These are phyloP conservation scores for Rhizopogon vinicolor DNA, from an alignment of 768 basidiomycete genomes.

Conservation along the genomic window DNA sequence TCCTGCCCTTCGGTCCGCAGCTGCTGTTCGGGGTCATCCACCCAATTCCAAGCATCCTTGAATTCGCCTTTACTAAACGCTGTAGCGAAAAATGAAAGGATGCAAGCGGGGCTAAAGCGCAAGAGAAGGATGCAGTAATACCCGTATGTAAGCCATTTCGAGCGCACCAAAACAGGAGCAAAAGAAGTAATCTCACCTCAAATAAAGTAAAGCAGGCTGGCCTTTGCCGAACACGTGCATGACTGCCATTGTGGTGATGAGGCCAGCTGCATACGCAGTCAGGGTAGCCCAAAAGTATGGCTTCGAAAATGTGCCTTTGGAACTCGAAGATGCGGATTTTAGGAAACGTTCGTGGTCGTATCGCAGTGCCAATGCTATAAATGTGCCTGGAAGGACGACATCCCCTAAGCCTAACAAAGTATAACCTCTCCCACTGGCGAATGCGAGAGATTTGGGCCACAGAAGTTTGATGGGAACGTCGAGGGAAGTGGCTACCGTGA, in stretches of 20 bases:
- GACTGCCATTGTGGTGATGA: constrained; percentile 73
- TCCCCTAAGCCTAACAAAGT: constrained; percentile 94
- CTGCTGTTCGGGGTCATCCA: constrained; percentile 41
- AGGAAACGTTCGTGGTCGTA: constrained; percentile 62
- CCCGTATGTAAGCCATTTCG: background rate
- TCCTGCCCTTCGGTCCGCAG: constrained; percentile 2
- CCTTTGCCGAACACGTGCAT: constrained; percentile 77
- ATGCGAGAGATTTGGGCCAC: constrained; percentile 66
- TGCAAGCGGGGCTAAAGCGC: constrained; percentile 63
- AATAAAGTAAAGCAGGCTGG: constrained; percentile 91
- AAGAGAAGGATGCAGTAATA: background rate
- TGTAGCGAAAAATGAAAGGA: constrained; percentile 60
- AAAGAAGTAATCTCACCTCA: constrained; percentile 50
- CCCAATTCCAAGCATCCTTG: constrained; percentile 66
- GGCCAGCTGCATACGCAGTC: constrained; percentile 67
- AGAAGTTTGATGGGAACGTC: constrained; percentile 94
- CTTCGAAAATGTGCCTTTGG: constrained; percentile 43
- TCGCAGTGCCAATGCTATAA: constrained; percentile 82
- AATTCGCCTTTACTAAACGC: constrained; percentile 66
- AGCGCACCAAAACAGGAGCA: background rate
- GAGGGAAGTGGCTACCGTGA: constrained; percentile 83
- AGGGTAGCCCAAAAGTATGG: constrained; percentile 75
- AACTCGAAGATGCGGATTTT: constrained; percentile 5
- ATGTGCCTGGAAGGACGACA: constrained; percentile 62
- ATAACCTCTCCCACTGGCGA: constrained; percentile 53